phyloP scores from a whole-genome alignment of 495 filamentous ascomycete genomes.

The Penicillium pancosmium region DNA sequence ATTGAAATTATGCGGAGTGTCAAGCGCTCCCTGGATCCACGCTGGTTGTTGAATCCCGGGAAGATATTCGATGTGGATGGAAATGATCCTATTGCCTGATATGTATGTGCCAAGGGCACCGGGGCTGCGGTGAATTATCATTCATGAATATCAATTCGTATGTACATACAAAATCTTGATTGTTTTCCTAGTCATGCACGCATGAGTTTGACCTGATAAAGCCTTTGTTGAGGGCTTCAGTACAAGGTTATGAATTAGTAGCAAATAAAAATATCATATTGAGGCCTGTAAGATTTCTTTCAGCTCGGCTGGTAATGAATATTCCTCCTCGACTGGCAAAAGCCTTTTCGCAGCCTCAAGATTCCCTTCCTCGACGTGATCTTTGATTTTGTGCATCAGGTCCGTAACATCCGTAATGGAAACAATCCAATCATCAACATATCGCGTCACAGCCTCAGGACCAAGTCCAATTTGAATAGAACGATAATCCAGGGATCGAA shows the following conservation, averaged over 20 bases:
- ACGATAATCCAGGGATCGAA: constrained; percentile 48
- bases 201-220: too few relatives aligned
- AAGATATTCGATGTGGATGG: constrained; percentile 75
- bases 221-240: too few relatives aligned
- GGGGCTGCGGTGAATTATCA: too few relatives aligned
- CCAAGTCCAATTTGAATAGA: constrained; percentile 65
- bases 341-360: constrained; percentile 37
- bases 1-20: constrained; percentile 84
- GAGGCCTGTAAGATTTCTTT: constrained; percentile 16
- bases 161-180: neutral
- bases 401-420: constrained; percentile 62
- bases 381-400: constrained; percentile 47
- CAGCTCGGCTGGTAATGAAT: constrained; percentile 43
- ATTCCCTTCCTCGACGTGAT: constrained; percentile 42
- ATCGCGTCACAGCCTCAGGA: constrained; percentile 40
- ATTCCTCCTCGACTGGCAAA: constrained; percentile 50
- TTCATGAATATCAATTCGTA: neutral
- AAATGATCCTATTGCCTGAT: neutral
- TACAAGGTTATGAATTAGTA: neutral
- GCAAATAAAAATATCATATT: neutral
- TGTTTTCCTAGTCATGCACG: too few relatives aligned
- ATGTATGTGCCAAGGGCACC: too few relatives aligned
- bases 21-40: constrained; percentile 81
- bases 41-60: constrained; percentile 90
- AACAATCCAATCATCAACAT: constrained; percentile 55